A percentile compares a stretch with the other conserved stretches of the same genome.
Conservation (phyloP, 148 eudicot species). For the Vaccinium corymbosum region DNA sequence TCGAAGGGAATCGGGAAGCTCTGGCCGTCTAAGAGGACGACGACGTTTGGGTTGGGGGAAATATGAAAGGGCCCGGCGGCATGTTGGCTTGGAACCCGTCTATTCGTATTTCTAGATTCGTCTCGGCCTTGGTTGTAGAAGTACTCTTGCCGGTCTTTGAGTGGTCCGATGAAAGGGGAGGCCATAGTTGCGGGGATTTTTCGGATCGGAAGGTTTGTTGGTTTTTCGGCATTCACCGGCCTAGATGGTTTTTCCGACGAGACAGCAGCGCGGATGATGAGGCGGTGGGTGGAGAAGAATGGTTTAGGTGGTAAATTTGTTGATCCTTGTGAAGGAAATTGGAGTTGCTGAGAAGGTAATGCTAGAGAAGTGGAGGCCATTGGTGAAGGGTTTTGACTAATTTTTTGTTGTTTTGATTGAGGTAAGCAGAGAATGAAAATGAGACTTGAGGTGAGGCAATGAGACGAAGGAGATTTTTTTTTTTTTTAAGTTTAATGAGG, state of each 20-base stretch:
- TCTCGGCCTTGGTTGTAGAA: constrained; percentile 80
- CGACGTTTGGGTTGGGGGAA: no score
- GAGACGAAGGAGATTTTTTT: no score
- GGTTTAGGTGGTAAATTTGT: not conserved
- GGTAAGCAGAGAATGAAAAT: no score
- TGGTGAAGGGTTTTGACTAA: no score
- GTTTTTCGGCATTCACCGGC: not conserved
- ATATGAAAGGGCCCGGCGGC: no score
- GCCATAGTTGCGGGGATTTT: constrained; percentile 69
- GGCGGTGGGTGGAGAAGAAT: not conserved
- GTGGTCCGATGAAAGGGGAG: constrained; percentile 65
- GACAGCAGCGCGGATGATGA: not conserved
- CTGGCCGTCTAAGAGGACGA: no score
- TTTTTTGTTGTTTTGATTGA: no score
- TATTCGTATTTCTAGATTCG: constrained; percentile 61
- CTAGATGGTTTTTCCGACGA: not conserved
- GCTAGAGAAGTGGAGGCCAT: not conserved
- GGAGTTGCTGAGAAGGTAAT: not conserved
- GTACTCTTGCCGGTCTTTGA: constrained; percentile 63
- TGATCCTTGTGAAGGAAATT: not conserved
- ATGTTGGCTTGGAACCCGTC: constrained; percentile 70
- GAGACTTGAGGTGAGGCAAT: no score
- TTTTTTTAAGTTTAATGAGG: no score
- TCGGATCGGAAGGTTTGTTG: constrained; percentile 34
- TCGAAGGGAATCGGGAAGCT: no score